Evolutionary conservation across 495 filamentous ascomycete genomes (phyloP).

Genomic region (Penicillium cosmopolitanum): DNA sequence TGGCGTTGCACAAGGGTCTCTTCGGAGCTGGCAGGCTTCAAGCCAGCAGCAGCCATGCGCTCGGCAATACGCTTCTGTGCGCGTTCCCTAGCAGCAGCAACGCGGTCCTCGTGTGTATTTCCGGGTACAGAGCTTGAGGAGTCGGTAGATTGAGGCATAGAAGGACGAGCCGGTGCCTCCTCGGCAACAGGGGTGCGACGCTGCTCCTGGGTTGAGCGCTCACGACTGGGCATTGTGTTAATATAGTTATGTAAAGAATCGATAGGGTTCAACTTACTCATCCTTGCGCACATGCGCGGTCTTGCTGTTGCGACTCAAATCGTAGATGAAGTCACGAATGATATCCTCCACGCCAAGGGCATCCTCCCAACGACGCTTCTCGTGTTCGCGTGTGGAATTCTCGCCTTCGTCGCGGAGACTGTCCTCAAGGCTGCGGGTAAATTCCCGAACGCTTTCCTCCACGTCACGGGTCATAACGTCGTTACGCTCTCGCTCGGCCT

Average conservation of each 20-base stretch:
- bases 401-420: slow-evolving; percentile 82
- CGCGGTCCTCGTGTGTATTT: slow-evolving; percentile 86
- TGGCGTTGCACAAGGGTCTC: slow-evolving; percentile 83
- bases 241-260: slow-evolving; percentile 15
- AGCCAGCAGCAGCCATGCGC: slow-evolving; percentile 87
- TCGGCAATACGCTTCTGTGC: slow-evolving; percentile 98
- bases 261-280: slow-evolving; percentile 52
- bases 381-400: slow-evolving; percentile 75
- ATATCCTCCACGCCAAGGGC: slow-evolving; percentile 95
- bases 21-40: slow-evolving; percentile 70
- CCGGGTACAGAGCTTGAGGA: slow-evolving; percentile 60
- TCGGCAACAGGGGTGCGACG: slow-evolving; percentile 29
- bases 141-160: slow-evolving; percentile 46
- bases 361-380: slow-evolving; percentile 94
- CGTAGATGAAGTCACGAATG: slow-evolving; percentile 96
- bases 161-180: slow-evolving; percentile 37
- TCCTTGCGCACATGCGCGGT: slow-evolving; percentile 75
- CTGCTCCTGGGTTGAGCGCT: slow-evolving; percentile 30
- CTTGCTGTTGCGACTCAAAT: slow-evolving; percentile 82
- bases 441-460: slow-evolving; percentile 94
- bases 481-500: slow-evolving; percentile 87
- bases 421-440: slow-evolving; percentile 79
- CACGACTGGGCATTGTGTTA: slow-evolving; percentile 27
- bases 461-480: slow-evolving; percentile 96
- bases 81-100: slow-evolving; percentile 94